Conservation (phyloP, 768 basidiomycete genomes). For the Auricularia cornea region DNA sequence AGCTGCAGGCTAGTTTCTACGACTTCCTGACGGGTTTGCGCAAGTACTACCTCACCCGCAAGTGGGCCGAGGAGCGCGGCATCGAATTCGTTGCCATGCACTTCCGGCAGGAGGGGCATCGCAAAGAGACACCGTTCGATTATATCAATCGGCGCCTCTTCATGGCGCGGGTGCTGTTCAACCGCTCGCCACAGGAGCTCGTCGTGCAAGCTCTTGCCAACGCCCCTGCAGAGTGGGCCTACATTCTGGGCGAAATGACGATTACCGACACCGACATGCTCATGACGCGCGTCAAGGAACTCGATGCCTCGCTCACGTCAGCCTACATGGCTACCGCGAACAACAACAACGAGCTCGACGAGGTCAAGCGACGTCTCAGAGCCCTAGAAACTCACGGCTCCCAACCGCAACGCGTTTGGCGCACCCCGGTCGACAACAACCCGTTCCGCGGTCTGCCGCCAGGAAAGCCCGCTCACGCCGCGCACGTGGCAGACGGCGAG, state of each 20-base stretch:
- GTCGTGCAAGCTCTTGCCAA: not conserved
- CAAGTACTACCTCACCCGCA: not conserved
- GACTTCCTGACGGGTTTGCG: not conserved
- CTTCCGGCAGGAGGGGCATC: not conserved
- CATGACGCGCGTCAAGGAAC: not conserved
- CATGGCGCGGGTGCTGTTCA: not conserved
- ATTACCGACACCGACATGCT: not conserved
- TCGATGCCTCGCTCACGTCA: not conserved
- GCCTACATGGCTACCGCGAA: not conserved
- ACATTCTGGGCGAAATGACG: not conserved
- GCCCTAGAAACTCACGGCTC: not conserved
- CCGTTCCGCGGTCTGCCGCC: not conserved
- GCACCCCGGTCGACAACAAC: not conserved
- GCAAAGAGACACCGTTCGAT: not conserved
- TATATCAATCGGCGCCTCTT: not conserved
- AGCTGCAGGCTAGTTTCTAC: not conserved
- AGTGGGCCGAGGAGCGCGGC: not conserved
- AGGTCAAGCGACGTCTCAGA: not conserved
- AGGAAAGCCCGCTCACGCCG: not conserved
- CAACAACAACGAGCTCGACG: not conserved
- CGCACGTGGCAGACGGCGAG: not conserved
- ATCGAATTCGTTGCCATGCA: not conserved
- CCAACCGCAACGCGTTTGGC: not conserved
- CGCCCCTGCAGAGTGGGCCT: not conserved
- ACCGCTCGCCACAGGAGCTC: not conserved